Evolutionary conservation across 805 yeast species (phyloP), one percentile per base, ranked within the genome.

Genomic region (Pichia manshurica): DNA sequence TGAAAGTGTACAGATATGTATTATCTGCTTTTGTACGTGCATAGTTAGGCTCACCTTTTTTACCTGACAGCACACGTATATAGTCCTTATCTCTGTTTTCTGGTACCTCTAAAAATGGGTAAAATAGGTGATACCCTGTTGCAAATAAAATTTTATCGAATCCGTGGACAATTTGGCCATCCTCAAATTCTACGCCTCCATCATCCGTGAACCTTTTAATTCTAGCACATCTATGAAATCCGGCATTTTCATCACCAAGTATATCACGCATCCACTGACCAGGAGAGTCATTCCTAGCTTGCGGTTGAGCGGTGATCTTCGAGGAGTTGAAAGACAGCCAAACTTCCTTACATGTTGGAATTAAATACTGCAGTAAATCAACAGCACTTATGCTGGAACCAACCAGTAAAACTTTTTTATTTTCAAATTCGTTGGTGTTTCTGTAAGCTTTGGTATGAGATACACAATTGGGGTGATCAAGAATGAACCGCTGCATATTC

Each of bases 381-480:
- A 78, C 73, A 12, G 88, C 93, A 48, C 86, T 77, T 4, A 88
- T 78, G 17, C 80, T 77, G 51, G 78, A 46, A 15, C 64, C 67
- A 13, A 63, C 57, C 9, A 62, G 38, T 12, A 62, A 39, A 3
- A 68, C 67, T 15, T 56, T 63, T 46, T 67, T 61, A 42, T 58
- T 59, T 37, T 50, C 53, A 40, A 60, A 63, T 2, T 54, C 58
- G 1, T 59, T 56, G 9, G 61, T 47, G 15, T 51, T 48, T 47
- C 72, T 57, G 52, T 60, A 63, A 12, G 66, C 57, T 51, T 59
- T 59, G 10, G 62, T 39, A 45, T 59, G 63, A 2, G 44, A 31
- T 10, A 59, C 65, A 41, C 54, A 54, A 19, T 58, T 58, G 16
- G 74, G 69, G 60, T 66, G 49, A 43, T 54, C 40, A 31, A 52